phyloP scores from a whole-genome alignment of 352 stramenopile genomes.

The Pythium sp. region DNA sequence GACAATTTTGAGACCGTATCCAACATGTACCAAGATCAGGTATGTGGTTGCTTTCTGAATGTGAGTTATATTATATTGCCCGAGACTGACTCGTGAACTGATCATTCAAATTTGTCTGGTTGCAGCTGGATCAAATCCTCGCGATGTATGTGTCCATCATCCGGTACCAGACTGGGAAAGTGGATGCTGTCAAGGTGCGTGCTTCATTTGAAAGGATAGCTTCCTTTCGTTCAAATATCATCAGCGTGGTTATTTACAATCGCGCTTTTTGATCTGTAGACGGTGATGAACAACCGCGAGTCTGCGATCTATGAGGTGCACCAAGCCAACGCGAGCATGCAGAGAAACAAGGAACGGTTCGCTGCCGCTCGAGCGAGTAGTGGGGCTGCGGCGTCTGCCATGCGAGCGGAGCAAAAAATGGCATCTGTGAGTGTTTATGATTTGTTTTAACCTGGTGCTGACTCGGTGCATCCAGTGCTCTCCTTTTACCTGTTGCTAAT shows the following conservation, averaged over 20 bases:
- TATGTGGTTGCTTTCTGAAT: constrained; percentile 17
- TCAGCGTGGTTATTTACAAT: not conserved
- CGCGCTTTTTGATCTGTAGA: constrained; percentile 27
- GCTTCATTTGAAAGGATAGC: not conserved
- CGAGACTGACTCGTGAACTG: not conserved
- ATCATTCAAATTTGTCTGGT: not conserved
- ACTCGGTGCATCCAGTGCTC: not conserved
- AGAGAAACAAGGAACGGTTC: constrained; percentile 88
- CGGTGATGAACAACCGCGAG: constrained; percentile 85
- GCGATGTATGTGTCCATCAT: constrained; percentile 87
- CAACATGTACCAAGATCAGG: constrained; percentile 86
- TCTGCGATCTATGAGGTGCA: constrained; percentile 84
- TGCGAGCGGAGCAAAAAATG: constrained; percentile 88
- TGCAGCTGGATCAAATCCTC: constrained; percentile 75
- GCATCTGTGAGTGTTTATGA: constrained; percentile 44
- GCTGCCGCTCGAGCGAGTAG: constrained; percentile 80
- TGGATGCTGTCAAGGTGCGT: constrained; percentile 82
- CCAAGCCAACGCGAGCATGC: constrained; percentile 88
- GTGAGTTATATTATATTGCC: not conserved
- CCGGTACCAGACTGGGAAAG: constrained; percentile 81
- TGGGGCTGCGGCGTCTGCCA: constrained; percentile 77
- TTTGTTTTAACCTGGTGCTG: not conserved
- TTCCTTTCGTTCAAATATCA: not conserved
- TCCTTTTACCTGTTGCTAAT: not conserved
- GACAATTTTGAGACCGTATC: constrained; percentile 86